Conservation (phyloP, 2,329 filamentous ascomycete species). For the Microsporum audouinii region DNA sequence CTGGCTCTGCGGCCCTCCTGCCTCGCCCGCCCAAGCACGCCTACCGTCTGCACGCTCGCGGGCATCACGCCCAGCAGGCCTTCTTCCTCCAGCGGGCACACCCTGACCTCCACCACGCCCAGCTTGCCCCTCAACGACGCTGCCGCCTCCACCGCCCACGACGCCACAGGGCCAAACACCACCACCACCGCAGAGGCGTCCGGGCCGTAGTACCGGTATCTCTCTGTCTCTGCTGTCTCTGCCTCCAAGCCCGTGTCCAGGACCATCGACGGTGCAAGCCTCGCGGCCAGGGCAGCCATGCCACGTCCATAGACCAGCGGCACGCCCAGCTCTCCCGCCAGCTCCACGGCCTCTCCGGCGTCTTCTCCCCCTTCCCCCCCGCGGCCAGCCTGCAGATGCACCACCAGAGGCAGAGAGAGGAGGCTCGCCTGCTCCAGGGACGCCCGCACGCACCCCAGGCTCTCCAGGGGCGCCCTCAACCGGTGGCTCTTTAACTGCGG, state of each 20-base stretch:
- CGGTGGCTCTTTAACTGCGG: too few relatives aligned
- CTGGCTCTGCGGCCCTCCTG: too few relatives aligned
- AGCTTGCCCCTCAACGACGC: too few relatives aligned
- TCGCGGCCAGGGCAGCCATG: background rate
- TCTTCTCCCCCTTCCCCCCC: background rate
- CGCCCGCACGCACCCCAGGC: background rate
- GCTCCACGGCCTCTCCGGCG: background rate
- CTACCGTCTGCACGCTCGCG: conserved; percentile 59
- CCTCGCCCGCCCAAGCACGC: conserved; percentile 76
- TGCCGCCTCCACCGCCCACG: background rate
- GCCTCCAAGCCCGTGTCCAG: background rate
- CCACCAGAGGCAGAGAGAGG: background rate
- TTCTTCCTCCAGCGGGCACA: conserved; percentile 45
- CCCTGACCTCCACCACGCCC: background rate
- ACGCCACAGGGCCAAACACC: background rate
- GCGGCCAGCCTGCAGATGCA: background rate
- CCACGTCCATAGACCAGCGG: background rate
- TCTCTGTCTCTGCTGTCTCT: background rate
- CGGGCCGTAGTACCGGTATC: background rate
- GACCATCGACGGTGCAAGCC: background rate
- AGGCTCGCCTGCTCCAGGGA: background rate
- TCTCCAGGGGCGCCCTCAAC: too few relatives aligned
- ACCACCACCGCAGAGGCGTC: background rate
- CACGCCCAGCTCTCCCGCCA: background rate
- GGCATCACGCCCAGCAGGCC: conserved; percentile 78